A percentile compares a stretch with the other conserved stretches of the same genome.
Conservation (phyloP, 352 stramenopile species). For the Pythium grandisporangium region DNA sequence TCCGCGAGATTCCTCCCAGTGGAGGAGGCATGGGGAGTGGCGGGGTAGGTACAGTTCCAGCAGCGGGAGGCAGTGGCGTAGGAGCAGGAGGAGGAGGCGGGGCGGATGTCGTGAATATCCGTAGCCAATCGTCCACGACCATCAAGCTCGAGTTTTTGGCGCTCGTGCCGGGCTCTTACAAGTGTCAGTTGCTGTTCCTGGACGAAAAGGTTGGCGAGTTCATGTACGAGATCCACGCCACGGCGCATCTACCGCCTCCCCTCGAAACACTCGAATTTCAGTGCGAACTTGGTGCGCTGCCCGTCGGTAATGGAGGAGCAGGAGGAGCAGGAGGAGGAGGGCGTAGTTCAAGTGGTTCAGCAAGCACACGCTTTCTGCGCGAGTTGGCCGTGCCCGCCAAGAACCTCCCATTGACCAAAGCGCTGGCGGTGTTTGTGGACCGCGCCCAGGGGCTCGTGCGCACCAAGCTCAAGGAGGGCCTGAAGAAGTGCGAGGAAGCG, state of each 20-base stretch:
- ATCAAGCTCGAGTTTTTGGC: constrained; percentile 87
- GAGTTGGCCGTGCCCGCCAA: constrained; percentile 75
- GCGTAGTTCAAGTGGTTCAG: constrained; percentile 1
- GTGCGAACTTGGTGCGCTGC: constrained; percentile 34
- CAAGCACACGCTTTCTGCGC: constrained; percentile 44
- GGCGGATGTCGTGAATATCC: constrained; percentile 25
- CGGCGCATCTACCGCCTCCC: constrained; percentile 63
- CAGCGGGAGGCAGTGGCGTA: constrained; percentile 1
- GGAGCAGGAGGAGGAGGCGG: constrained; percentile 4
- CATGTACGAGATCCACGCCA: constrained; percentile 84
- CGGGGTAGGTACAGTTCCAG: constrained; percentile 6
- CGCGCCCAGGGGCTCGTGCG: constrained; percentile 58
- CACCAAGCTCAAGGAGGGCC: constrained; percentile 63
- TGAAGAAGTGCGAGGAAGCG: constrained; percentile 67
- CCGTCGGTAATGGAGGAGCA: constrained; percentile 2
- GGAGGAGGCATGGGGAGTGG: background rate
- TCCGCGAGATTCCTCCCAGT: background rate
- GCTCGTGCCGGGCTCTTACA: constrained; percentile 82
- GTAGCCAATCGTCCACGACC: constrained; percentile 37
- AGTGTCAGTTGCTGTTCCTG: constrained; percentile 86
- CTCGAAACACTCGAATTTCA: constrained; percentile 78
- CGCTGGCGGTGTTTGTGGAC: constrained; percentile 54
- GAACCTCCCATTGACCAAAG: constrained; percentile 70
- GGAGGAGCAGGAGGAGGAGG: background rate
- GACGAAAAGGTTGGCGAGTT: constrained; percentile 93